Evolutionary conservation across 345 rosid genomes (phyloP).

Genomic region (Arabidopsis arenosa): DNA sequence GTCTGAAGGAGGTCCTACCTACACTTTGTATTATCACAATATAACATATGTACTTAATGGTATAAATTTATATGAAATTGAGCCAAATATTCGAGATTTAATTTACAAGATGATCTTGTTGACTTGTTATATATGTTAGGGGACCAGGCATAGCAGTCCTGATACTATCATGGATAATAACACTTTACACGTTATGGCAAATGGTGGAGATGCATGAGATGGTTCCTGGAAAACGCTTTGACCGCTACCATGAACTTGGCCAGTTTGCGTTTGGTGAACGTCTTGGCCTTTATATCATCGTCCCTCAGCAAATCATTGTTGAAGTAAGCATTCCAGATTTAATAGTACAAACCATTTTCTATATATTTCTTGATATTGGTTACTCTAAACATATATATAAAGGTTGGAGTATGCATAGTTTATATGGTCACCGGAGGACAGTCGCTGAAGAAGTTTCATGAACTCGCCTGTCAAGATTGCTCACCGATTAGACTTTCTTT

Average conservation of each 20-base stretch:
- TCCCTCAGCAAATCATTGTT: slow-evolving; percentile 67
- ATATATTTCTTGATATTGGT: background rate
- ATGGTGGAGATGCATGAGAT: slow-evolving; percentile 90
- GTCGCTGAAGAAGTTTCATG: slow-evolving; percentile 66
- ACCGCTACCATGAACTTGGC: slow-evolving; percentile 75
- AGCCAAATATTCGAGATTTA: background rate
- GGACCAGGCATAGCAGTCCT: slow-evolving; percentile 59
- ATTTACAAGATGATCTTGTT: background rate
- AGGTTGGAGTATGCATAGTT: slow-evolving; percentile 61
- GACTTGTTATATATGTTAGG: slow-evolving; percentile 40
- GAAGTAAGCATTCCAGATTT: slow-evolving; percentile 43
- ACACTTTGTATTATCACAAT: background rate
- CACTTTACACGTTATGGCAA: slow-evolving; percentile 78
- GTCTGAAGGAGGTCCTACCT: no score
- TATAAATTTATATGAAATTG: background rate
- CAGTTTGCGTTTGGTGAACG: slow-evolving; percentile 73
- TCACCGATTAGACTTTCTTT: slow-evolving; percentile 51
- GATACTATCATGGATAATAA: slow-evolving; percentile 69
- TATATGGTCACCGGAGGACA: slow-evolving; percentile 70
- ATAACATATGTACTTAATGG: background rate
- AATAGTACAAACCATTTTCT: background rate
- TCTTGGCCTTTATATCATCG: slow-evolving; percentile 70
- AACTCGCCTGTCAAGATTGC: slow-evolving; percentile 50
- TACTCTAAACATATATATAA: background rate
- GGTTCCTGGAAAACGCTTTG: slow-evolving; percentile 72